Evolutionary conservation across 352 stramenopile genomes (phyloP).

Genomic region (Globisporangium heterothallicum): DNA sequence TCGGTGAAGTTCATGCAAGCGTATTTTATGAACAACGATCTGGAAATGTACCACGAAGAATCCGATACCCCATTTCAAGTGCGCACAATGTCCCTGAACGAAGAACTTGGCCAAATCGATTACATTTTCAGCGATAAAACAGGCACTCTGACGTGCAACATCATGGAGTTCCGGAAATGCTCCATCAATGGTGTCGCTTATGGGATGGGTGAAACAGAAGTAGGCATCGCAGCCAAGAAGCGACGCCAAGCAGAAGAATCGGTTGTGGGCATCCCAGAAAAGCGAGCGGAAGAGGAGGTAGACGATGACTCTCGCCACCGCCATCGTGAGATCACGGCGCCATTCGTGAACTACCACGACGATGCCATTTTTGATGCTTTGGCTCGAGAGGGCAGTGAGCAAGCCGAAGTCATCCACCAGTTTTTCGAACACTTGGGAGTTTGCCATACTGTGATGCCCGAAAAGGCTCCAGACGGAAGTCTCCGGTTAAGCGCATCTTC

Average conservation of each 20-base stretch:
- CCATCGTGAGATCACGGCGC: constrained; percentile 62
- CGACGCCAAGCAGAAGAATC: constrained; percentile 42
- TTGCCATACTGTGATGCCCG: constrained; percentile 97
- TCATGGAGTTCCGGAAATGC: constrained; percentile 97
- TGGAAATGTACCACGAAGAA: constrained; percentile 92
- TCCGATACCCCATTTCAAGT: constrained; percentile 91
- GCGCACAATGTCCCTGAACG: constrained; percentile 90
- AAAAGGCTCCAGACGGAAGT: constrained; percentile 86
- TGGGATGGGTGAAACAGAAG: constrained; percentile 84
- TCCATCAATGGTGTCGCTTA: constrained; percentile 93
- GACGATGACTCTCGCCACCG: constrained; percentile 17
- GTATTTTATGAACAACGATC: constrained; percentile 89
- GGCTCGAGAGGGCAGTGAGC: constrained; percentile 26
- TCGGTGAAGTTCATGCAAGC: constrained; percentile 92
- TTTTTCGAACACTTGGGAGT: constrained; percentile 89
- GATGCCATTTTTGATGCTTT: constrained; percentile 66
- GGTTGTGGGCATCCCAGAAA: constrained; percentile 14
- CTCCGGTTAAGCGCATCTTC: constrained; percentile 89
- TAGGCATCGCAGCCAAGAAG: constrained; percentile 70
- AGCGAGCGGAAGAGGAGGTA: constrained; percentile 29
- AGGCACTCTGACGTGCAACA: constrained; percentile 93
- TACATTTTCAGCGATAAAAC: constrained; percentile 95
- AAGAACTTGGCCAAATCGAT: constrained; percentile 92
- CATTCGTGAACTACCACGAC: constrained; percentile 88
- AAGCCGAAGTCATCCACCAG: constrained; percentile 41